These are phyloP conservation scores for Astrocystis sublimbata DNA, from an alignment of 495 filamentous ascomycete genomes.

Conservation along the genomic window DNA sequence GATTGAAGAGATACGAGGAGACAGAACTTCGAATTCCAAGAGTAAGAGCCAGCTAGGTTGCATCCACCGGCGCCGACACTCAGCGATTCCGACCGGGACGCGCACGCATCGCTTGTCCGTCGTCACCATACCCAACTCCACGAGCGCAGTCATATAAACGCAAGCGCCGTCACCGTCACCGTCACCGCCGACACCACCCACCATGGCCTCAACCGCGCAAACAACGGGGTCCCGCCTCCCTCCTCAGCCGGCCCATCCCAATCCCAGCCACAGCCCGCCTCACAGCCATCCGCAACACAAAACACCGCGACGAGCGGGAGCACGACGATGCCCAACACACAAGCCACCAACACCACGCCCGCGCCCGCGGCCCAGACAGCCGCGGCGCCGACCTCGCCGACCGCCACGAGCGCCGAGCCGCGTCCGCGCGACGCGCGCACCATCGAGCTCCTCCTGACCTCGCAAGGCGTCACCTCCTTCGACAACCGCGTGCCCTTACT, in stretches of 20 bases:
- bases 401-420: constrained; percentile 47
- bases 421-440: constrained; percentile 89
- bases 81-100: background rate
- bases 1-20: background rate
- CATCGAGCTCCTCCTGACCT: constrained; percentile 86
- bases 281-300: constrained; percentile 33
- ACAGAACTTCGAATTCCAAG: background rate
- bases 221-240: constrained; percentile 40
- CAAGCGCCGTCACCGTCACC: background rate
- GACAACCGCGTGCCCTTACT: constrained; percentile 92
- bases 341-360: constrained; percentile 39
- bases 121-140: background rate
- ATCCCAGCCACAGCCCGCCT: constrained; percentile 32
- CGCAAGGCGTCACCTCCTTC: constrained; percentile 84
- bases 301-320: constrained; percentile 33
- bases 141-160: background rate
- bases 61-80: background rate
- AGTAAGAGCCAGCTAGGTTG: background rate
- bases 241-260: constrained; percentile 22
- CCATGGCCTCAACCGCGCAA: constrained; percentile 35
- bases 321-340: constrained; percentile 29
- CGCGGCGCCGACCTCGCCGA: constrained; percentile 28
- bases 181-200: constrained; percentile 9
- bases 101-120: background rate
- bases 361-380: constrained; percentile 21